Percentiles rank a stretch among this genome's conserved stretches.
Conservation (phyloP, 2,329 filamentous ascomycete species). For the Cercospora sesami region DNA sequence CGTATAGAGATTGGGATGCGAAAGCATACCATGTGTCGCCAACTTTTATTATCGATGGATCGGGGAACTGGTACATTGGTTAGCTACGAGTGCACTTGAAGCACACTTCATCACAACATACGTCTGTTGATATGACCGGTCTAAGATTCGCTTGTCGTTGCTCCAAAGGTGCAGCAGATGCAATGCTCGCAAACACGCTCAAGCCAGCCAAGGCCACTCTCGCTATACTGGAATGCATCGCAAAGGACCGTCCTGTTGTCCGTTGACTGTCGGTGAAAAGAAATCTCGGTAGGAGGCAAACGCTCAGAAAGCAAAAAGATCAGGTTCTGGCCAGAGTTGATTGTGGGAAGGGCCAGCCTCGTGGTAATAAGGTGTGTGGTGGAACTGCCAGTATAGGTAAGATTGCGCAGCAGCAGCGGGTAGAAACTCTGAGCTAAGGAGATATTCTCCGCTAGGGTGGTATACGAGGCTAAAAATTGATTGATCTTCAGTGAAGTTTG, state of each 20-base stretch:
- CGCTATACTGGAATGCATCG: constrained; percentile 3
- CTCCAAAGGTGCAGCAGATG: constrained; percentile 14
- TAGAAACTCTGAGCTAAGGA: not conserved
- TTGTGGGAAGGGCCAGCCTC: not conserved
- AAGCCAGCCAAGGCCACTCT: not conserved
- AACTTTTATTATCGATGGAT: constrained; percentile 39
- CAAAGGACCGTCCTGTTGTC: constrained; percentile 1
- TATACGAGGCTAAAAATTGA: not conserved
- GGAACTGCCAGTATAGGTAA: not conserved
- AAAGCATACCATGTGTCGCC: constrained; percentile 41
- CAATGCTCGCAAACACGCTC: constrained; percentile 2
- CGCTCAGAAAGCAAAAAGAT: not conserved
- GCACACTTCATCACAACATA: not conserved
- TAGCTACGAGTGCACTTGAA: not conserved
- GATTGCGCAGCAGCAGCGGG: not conserved
- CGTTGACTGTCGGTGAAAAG: not conserved
- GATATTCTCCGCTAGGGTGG: not conserved
- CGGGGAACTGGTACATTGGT: constrained; percentile 36
- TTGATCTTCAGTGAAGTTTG: not conserved
- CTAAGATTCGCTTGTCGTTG: constrained; percentile 14
- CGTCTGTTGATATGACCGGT: constrained; percentile 25
- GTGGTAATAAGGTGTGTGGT: not conserved
- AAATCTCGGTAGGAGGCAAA: not conserved
- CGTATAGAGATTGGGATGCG: constrained; percentile 35
- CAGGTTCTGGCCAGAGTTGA: not conserved